Evolutionary conservation across 176 grass and related monocot genomes (phyloP), one percentile per base, ranked within the genome.

Genomic region (Tillandsia fasciculata): DNA sequence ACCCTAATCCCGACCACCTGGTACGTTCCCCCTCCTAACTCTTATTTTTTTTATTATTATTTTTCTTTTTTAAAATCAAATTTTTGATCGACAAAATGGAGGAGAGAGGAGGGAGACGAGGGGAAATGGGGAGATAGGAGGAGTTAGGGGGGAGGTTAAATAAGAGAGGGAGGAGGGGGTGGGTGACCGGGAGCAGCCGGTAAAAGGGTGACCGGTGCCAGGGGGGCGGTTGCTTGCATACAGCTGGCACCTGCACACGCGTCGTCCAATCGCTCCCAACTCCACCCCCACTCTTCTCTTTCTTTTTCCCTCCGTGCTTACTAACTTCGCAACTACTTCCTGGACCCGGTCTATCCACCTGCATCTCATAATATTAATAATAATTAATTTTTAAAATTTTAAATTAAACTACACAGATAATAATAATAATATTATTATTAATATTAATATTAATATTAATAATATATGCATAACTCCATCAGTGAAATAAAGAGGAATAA

Each of bases 181-280:
- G 9, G 65, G 65, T 64, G 66, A 80, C 72, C 20, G 72, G 82
- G 12, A 72, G 47, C 17, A 79, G 50, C 52, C 69, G 74, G 51
- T 67, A 12, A 63, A 54, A 42, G 58, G 63, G 33, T 7, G 33
- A 42, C 33, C 33, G 33, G 33, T 42, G 33, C 74, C 69, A 67
- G 73, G 72, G 63, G 74, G 78, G 66, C 78, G 65, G 70, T 78
- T 78, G 53, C 42, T 74, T 63, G 74, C 78, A 59, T 78, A 72
- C 83, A 86, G 78, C 83, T 85, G 83, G 72, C 76, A 23, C 3
- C 2, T 26, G 58, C 52, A 74, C 83, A 85, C 83, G 83, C 72
- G 77, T 80, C 83, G 66, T 1, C 66, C 26, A 13, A 27, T 33
- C 48, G 22, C 52, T 52, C 23, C 50, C 52, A 42, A 67, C 26